phyloP scores from a whole-genome alignment of 768 basidiomycete species.

The Cytidiella melzeri region DNA sequence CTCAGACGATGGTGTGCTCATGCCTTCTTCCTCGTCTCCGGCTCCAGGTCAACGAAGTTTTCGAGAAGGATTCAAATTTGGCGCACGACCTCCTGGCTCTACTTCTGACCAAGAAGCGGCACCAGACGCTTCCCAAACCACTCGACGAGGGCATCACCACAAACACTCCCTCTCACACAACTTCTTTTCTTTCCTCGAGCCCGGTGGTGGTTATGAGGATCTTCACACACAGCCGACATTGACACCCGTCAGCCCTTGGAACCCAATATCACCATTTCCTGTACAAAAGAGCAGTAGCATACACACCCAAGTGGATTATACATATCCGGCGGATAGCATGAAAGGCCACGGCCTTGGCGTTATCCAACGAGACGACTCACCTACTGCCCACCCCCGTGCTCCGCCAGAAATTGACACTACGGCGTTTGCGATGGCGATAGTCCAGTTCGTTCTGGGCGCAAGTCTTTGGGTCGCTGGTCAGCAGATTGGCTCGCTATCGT shows the following conservation, averaged over 20 bases:
- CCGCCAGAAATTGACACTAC: slow-evolving; percentile 12
- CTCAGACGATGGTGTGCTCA: slow-evolving; percentile 35
- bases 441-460: slow-evolving; percentile 58
- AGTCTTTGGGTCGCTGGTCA: slow-evolving; percentile 89
- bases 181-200: slow-evolving; percentile 94
- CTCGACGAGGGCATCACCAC: slow-evolving; percentile 77
- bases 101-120: slow-evolving; percentile 11
- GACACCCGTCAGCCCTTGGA: slow-evolving; percentile 62
- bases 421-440: slow-evolving; percentile 10
- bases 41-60: slow-evolving; percentile 32
- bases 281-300: slow-evolving; percentile 1
- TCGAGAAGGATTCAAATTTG: slow-evolving; percentile 60
- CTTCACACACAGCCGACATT: slow-evolving; percentile 56
- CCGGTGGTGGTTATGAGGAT: slow-evolving; percentile 38
- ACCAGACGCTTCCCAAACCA: slow-evolving; percentile 25
- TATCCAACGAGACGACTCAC: slow-evolving; percentile 10
- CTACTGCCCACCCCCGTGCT: slow-evolving; percentile 15
- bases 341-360: slow-evolving; percentile 4
- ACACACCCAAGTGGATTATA: not conserved
- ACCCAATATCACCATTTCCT: slow-evolving; percentile 42
- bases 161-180: slow-evolving; percentile 93
- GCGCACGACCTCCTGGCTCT: slow-evolving; percentile 38
- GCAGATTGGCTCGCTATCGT: slow-evolving; percentile 75
- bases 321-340: not conserved
- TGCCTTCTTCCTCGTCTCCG: slow-evolving; percentile 38